Percentiles rank a stretch among this genome's conserved stretches.
Conservation (phyloP, 352 stramenopile species). For the Globisporangium echinulatum region DNA sequence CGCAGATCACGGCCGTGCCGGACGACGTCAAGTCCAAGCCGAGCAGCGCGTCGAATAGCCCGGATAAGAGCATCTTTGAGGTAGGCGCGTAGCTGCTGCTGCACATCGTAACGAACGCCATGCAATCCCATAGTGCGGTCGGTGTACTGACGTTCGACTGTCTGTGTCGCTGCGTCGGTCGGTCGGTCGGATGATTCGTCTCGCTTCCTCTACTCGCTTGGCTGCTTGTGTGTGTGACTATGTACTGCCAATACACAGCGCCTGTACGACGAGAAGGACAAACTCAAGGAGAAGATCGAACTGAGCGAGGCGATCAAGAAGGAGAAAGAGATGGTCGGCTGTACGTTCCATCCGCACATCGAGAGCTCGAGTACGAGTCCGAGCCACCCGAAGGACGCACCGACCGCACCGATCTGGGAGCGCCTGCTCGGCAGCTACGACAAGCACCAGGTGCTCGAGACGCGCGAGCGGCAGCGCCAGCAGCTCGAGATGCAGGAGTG, state of each 20-base stretch:
- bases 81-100: conserved; percentile 20
- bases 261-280: conserved; percentile 75
- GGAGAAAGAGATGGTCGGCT: conserved; percentile 75
- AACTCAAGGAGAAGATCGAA: conserved; percentile 73
- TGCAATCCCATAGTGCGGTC: conserved; percentile 7
- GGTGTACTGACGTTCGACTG: conserved; percentile 10
- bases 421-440: conserved; percentile 56
- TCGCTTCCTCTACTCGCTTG: background rate
- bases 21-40: conserved; percentile 57
- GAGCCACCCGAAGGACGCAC: conserved; percentile 22
- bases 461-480: conserved; percentile 67
- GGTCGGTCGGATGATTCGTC: no score
- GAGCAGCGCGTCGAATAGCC: conserved; percentile 42
- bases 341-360: conserved; percentile 73
- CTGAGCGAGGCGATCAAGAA: conserved; percentile 55
- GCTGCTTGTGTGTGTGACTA: background rate
- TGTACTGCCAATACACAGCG: conserved; percentile 26
- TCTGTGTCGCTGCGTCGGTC: no score
- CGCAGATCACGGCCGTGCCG: conserved; percentile 43
- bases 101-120: background rate
- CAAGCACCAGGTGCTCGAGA: conserved; percentile 74
- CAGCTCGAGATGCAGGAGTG: conserved; percentile 67
- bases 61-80: conserved; percentile 75
- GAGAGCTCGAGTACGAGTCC: conserved; percentile 17
- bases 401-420: conserved; percentile 60